Conservation (phyloP, 768 basidiomycete species). For the Leccinum arenicola region DNA sequence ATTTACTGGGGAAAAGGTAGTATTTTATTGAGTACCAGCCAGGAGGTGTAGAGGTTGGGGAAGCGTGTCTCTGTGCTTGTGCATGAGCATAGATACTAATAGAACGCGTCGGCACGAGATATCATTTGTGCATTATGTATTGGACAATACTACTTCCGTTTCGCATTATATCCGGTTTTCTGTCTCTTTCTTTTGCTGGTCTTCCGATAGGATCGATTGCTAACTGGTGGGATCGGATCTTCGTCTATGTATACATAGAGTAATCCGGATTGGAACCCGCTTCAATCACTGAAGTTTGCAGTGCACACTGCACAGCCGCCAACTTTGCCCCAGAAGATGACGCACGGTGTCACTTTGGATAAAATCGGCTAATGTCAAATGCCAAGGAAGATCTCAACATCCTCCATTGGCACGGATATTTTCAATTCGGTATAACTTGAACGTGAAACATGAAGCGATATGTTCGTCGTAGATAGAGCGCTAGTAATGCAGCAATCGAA, state of each 20-base stretch:
- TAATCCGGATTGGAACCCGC: background rate
- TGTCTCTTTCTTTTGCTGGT: background rate
- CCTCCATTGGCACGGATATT: background rate
- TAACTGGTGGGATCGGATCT: background rate
- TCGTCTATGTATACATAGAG: background rate
- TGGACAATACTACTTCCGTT: background rate
- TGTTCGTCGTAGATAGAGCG: conserved; percentile 31
- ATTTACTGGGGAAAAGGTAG: background rate
- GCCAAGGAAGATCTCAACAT: background rate
- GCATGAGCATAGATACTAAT: background rate
- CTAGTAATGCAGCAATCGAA: conserved; percentile 30
- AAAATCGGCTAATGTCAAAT: background rate
- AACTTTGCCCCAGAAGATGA: background rate
- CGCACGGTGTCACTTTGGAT: background rate
- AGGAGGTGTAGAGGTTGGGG: background rate
- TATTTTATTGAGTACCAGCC: background rate
- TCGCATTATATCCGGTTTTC: background rate
- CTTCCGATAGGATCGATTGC: background rate
- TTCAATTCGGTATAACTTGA: too few relatives aligned
- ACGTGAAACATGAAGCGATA: background rate
- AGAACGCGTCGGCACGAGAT: background rate
- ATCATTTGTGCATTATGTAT: background rate
- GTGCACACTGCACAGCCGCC: background rate
- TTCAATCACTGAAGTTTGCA: too few relatives aligned
- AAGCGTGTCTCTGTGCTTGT: background rate